Percentiles rank a stretch among this genome's conserved stretches.
phyloP scores from a whole-genome alignment of 306 rosid species.

The Ormosia semicastrata region DNA sequence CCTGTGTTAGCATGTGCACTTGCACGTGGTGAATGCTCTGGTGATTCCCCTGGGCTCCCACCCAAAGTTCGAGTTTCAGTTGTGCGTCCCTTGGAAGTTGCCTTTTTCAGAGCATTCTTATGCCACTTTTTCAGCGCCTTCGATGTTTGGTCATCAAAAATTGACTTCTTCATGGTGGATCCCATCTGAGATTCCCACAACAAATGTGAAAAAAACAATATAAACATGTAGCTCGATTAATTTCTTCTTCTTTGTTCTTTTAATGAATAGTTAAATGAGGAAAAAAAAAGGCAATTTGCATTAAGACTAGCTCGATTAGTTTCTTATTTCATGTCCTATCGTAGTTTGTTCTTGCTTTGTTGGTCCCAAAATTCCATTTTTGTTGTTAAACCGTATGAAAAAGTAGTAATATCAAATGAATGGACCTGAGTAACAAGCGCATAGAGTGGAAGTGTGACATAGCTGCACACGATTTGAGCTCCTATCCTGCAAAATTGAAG shows the following conservation, averaged over 20 bases:
- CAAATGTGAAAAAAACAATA: not conserved
- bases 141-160: slow-evolving; percentile 91
- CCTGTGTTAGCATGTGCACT: not conserved
- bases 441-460: slow-evolving; percentile 88
- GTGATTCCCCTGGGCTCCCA: slow-evolving; percentile 30
- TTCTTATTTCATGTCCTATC: no score
- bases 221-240: not conserved
- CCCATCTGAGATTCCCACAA: slow-evolving; percentile 68
- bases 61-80: slow-evolving; percentile 33
- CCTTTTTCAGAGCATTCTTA: slow-evolving; percentile 68
- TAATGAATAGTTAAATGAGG: not conserved
- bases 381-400: not conserved
- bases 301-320: not conserved
- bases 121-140: slow-evolving; percentile 82
- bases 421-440: slow-evolving; percentile 90
- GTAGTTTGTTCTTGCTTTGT: not conserved
- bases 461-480: slow-evolving; percentile 84
- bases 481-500: slow-evolving; percentile 51
- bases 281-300: not conserved
- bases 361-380: not conserved
- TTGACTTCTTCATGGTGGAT: slow-evolving; percentile 90
- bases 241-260: not conserved
- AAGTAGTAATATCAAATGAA: not conserved
- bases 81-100: slow-evolving; percentile 21
- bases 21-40: not conserved